Evolutionary conservation across 2,329 filamentous ascomycete genomes (phyloP).

Genomic region (Colletotrichum tabaci): DNA sequence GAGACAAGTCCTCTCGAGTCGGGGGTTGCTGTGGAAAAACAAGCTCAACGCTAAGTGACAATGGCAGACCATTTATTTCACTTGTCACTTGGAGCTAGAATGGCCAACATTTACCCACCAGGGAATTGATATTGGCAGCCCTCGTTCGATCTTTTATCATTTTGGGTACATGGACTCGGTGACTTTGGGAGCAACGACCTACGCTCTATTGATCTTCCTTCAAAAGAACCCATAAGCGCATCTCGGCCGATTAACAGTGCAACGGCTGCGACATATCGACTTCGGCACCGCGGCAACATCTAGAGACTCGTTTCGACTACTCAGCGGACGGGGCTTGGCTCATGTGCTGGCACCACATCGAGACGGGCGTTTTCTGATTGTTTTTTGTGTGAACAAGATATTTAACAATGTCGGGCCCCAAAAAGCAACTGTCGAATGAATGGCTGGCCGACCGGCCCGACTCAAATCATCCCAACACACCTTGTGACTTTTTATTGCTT

Average conservation of each 20-base stretch:
- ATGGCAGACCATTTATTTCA: conserved; percentile 8
- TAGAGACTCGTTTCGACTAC: not conserved
- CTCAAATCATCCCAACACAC: not conserved
- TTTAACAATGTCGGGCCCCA: not conserved
- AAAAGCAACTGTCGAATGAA: not conserved
- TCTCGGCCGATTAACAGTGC: conserved; percentile 11
- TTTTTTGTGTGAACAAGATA: conserved; percentile 4
- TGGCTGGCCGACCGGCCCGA: not conserved
- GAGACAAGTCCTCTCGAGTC: conserved; percentile 15
- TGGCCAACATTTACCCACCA: not conserved
- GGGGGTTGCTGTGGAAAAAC: conserved; percentile 15
- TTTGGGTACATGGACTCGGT: conserved; percentile 14
- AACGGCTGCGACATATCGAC: not conserved
- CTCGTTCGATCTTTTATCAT: conserved; percentile 19
- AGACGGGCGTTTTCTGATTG: conserved; percentile 1
- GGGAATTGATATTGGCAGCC: conserved; percentile 4
- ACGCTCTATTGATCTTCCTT: conserved; percentile 1
- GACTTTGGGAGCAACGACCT: conserved; percentile 4
- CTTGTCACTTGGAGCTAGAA: not conserved
- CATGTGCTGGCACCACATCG: conserved; percentile 29
- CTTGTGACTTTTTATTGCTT: conserved; percentile 17
- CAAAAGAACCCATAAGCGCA: conserved; percentile 13
- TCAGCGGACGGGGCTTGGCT: not conserved
- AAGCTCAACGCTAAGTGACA: conserved; percentile 38
- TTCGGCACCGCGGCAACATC: not conserved